Evolutionary conservation across 139 green algal species (phyloP), one percentile per base, ranked within the genome.

Genomic region (Haematococcus lacustris): DNA sequence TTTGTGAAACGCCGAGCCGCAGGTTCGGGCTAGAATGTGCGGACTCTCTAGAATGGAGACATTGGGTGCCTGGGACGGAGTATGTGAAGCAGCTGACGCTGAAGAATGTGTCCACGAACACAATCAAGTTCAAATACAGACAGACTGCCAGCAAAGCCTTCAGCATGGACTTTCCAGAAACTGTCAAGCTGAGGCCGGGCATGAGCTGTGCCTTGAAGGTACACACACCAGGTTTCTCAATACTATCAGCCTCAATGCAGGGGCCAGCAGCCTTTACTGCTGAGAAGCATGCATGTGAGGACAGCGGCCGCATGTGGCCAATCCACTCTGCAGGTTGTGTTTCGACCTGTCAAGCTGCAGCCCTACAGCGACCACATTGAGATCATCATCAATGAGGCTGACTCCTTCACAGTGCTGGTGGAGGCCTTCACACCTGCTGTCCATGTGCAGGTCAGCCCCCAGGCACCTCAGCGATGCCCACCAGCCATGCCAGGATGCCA

Each of bases 11-110:
- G 3, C 63, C 13, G 5, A 37, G 13, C 0, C 13, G 41, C 73
- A 90, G 85, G 71, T 86, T 83, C 64, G 88, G 88, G 23, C n/a
- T 93, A 6, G 88, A 93, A 62, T 89, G 85, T n/a, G 68, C 76
- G 1, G 78, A 84, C 37, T 40, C 76, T 51, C 63, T 93, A 39
- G 77, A 85, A 57, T 93, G 88, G 88, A 64, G 79, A 28, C 82
- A 83, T 9, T 92, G 88, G 87, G 65, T 78, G n/a, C 71, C 82
- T 17, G 87, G 80, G 0, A 84, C 78, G 3, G 87, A 92, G 73
- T 91, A 89, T 43, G 34, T 65, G 0, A 86, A 86, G 41, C 84
- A 76, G 23, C 50, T 90, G 37, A 60, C 73, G 3, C 28, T 91
- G 32, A 91, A 92, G 76, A 93, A 93, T 68, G 76, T 93, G 37